phyloP scores from a whole-genome alignment of 768 basidiomycete species.

The Cubamyces lactineus region DNA sequence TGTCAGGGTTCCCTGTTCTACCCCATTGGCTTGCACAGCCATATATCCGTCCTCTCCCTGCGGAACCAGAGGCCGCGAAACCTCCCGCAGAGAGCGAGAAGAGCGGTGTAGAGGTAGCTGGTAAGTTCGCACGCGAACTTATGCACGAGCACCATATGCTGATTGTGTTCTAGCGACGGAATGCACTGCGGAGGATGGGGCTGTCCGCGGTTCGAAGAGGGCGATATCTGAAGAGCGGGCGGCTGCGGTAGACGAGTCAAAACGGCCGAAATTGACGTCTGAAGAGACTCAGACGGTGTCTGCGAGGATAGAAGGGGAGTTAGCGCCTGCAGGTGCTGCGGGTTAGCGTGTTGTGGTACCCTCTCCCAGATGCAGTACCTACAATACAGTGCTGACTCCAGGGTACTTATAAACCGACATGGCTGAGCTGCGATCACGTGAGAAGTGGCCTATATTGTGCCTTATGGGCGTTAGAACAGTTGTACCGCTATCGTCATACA shows the following conservation, averaged over 20 bases:
- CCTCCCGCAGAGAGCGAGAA: conserved; percentile 11
- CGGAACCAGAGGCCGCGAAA: conserved; percentile 15
- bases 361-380: too few species aligned
- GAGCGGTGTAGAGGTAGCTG: conserved; percentile 11
- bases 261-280: conserved; percentile 14
- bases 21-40: conserved; percentile 79
- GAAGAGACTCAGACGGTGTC: neutral
- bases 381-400: too few species aligned
- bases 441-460: too few species aligned
- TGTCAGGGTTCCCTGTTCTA: conserved; percentile 53
- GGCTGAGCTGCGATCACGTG: too few species aligned
- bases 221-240: conserved; percentile 11
- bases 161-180: neutral
- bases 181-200: neutral
- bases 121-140: neutral
- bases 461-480: conserved; percentile 1
- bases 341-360: too few species aligned
- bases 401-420: too few species aligned
- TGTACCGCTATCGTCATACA: conserved; percentile 11
- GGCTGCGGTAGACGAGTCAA: conserved; percentile 8
- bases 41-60: conserved; percentile 53
- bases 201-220: conserved; percentile 15
- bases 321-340: neutral
- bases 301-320: neutral
- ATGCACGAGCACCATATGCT: neutral